Base-by-base conservation (phyloP, 495 filamentous ascomycete genomes). In the Penicillium longicatenatum region DNA sequence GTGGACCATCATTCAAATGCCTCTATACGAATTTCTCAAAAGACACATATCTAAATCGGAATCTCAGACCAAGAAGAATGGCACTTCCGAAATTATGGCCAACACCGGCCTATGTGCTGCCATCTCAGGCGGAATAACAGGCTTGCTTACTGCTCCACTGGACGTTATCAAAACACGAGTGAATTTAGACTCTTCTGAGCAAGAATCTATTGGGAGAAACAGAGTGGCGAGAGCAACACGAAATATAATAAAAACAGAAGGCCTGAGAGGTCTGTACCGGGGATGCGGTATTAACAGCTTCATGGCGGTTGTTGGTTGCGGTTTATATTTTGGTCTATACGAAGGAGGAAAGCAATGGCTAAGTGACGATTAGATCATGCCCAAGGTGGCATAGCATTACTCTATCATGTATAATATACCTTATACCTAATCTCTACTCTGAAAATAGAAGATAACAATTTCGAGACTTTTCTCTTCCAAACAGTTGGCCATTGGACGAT, bases 1-100 rank as follows among this genome's bases (percentile, higher is more conserved):
- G 10, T 51, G 21, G 30, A 41, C 33, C 4, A 9, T 37, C 17
- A 51, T 51, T 39, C 49, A 51, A 51, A 41, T 51, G 49, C 49
- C 49, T 21, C 10, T 51, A n/a, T 51, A 51, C 21, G 49, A 51
- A 21, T 19, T 21, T 24, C 21, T 51, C 1, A 51, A n/a, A 24
- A 24, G 42, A 22, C 16, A 45, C 10, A 45, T 21, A 19, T 22
- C 21, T 45, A 3, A 6, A 2, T 45, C 42, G 19, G 21, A 12
- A 14, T 22, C 42, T 22, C 42, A 45, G 19, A 45, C 42, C 42
- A 45, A 45, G 11, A 45, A 22, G 21, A 45, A 22, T 22, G 19
- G 12, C 42, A 11, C 19, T 3, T 45, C 11, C 21, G 21, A 45
- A 22, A 45, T 12, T 22, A n/a, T 22, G 1, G 16, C 20, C 6